A percentile compares a stretch with the other conserved stretches of the same genome.
These are phyloP conservation scores for Populus hybrid DNA, from an alignment of 441 rosid genomes.

Conservation along the genomic window DNA sequence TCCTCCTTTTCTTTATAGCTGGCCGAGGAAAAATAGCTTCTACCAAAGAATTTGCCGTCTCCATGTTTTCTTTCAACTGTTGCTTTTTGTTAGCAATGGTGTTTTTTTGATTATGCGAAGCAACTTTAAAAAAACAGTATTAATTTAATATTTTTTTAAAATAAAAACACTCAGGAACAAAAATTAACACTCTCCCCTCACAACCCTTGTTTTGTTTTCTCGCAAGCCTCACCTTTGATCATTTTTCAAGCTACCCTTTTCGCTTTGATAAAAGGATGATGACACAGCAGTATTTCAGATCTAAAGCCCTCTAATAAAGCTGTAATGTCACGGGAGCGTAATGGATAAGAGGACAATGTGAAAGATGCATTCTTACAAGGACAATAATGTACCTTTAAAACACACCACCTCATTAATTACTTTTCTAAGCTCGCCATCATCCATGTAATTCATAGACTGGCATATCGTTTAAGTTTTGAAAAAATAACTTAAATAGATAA, in stretches of 20 bases:
- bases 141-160: too few relatives aligned
- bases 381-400: not conserved
- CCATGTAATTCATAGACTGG: not conserved
- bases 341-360: not conserved
- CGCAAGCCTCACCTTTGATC: not conserved
- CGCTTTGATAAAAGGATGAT: constrained; percentile 27
- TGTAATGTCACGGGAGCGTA: not conserved
- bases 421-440: not conserved
- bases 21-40: too few relatives aligned
- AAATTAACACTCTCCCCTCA: too few relatives aligned
- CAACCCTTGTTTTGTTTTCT: not conserved
- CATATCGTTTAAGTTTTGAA: not conserved
- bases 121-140: too few relatives aligned
- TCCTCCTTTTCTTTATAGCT: too few relatives aligned
- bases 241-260: not conserved
- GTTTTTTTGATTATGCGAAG: too few relatives aligned
- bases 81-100: too few relatives aligned
- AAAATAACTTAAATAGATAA: too few relatives aligned
- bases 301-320: constrained; percentile 13
- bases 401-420: not conserved
- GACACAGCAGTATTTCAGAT: constrained; percentile 26
- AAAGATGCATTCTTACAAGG: constrained; percentile 1
- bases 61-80: not conserved
- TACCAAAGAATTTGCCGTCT: too few relatives aligned
- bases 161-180: too few relatives aligned